phyloP scores from a whole-genome alignment of 2,329 filamentous ascomycete species.

The Fusarium globosum region DNA sequence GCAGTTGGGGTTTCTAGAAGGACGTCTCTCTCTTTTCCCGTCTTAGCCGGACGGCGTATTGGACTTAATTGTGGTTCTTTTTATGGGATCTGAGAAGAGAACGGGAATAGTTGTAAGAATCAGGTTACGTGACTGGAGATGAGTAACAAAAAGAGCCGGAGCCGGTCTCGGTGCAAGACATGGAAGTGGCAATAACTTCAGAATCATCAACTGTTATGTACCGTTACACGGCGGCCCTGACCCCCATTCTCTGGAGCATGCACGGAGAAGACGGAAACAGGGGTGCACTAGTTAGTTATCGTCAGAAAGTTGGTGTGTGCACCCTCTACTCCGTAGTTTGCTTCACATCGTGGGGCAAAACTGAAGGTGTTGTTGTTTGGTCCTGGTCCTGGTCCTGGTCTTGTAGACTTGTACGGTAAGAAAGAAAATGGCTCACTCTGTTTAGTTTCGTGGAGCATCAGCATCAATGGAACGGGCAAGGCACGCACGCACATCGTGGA shows the following conservation, averaged over 20 bases:
- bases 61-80: neutral
- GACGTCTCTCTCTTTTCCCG: slow-evolving; percentile 1
- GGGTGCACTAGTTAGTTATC: slow-evolving; percentile 17
- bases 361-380: slow-evolving; percentile 35
- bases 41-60: slow-evolving; percentile 3
- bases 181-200: neutral
- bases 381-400: neutral
- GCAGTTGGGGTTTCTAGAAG: slow-evolving; percentile 43
- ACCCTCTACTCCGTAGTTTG: slow-evolving; percentile 14
- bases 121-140: neutral
- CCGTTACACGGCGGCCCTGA: neutral
- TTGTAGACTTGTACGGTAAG: neutral
- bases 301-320: slow-evolving; percentile 25
- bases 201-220: neutral
- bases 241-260: slow-evolving; percentile 22
- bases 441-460: slow-evolving; percentile 41
- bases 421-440: slow-evolving; percentile 46
- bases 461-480: slow-evolving; percentile 19
- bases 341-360: slow-evolving; percentile 45
- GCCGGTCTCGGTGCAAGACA: neutral
- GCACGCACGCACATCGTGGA: slow-evolving; percentile 20
- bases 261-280: slow-evolving; percentile 22
- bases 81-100: neutral
- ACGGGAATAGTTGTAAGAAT: neutral
- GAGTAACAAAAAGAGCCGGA: neutral